Evolutionary conservation across 179 eudicot genomes (phyloP).

Genomic region (Beta macrorhiza): DNA sequence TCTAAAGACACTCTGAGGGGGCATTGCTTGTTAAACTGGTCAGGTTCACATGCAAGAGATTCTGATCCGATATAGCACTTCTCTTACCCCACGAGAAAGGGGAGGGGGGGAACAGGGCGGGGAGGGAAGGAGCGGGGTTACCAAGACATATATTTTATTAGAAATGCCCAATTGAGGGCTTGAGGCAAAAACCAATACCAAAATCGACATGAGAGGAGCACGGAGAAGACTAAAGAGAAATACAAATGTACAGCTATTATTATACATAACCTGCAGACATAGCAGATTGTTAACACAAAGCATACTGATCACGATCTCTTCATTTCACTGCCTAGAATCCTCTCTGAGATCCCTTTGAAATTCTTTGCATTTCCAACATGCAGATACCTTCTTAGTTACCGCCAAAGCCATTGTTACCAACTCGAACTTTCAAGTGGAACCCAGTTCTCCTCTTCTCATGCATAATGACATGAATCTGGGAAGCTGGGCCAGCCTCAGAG

Average conservation of each 20-base stretch:
- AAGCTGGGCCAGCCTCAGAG: not conserved
- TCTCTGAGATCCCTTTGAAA: not conserved
- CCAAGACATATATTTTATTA: not conserved
- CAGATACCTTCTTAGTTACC: not conserved
- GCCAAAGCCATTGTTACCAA: not conserved
- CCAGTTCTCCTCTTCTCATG: not conserved
- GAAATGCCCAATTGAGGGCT: conserved; percentile 17
- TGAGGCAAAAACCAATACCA: not conserved
- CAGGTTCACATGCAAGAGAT: too few species aligned
- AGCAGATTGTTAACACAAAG: not conserved
- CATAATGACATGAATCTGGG: not conserved
- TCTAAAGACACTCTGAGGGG: too few species aligned
- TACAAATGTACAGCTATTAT: conserved; percentile 24
- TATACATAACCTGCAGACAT: conserved; percentile 13
- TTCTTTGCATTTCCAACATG: not conserved
- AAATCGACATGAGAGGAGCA: conserved; percentile 7
- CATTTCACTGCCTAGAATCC: not conserved
- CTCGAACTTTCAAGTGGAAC: not conserved
- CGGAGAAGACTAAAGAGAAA: not conserved
- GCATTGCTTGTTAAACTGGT: too few species aligned
- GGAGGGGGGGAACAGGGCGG: too few species aligned
- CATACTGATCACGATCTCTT: conserved; percentile 1
- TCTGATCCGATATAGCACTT: too few species aligned
- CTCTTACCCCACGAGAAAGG: too few species aligned
- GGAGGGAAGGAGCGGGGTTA: not conserved